phyloP scores from a whole-genome alignment of 1,284 basidiomycete genomes.

The Heterobasidion annosum region DNA sequence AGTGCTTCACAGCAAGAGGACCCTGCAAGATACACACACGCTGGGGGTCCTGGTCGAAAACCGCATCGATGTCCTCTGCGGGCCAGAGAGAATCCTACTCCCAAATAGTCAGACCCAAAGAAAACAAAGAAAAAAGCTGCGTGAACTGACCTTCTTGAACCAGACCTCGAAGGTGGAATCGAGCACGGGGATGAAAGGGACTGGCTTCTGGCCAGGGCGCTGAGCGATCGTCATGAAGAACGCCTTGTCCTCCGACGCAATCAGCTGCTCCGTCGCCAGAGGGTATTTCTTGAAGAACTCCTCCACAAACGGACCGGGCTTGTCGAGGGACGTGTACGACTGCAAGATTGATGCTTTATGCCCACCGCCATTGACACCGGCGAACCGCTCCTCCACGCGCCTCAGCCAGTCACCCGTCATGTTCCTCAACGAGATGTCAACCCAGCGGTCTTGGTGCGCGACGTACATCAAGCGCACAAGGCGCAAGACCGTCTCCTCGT shows the following conservation, averaged over 20 bases:
- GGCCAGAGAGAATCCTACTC: conserved; percentile 92
- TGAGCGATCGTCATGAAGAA: conserved; percentile 95
- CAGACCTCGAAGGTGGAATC: conserved; percentile 93
- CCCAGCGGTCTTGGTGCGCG: conserved; percentile 85
- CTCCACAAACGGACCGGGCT: conserved; percentile 72
- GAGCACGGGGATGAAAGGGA: conserved; percentile 96
- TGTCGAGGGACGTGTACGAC: conserved; percentile 79
- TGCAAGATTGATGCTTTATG: conserved; percentile 85
- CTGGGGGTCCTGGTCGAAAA: conserved; percentile 97
- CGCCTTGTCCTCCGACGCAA: conserved; percentile 92
- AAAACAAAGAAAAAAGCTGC: conserved; percentile 1
- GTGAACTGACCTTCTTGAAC: conserved; percentile 84
- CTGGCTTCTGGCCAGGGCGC: conserved; percentile 95
- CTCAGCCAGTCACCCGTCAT: conserved; percentile 96
- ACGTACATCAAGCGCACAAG: conserved; percentile 95
- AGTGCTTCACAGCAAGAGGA: conserved; percentile 88
- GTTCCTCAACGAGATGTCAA: conserved; percentile 91
- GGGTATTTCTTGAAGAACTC: conserved; percentile 84
- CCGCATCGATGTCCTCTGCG: conserved; percentile 96
- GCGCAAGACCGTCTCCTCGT: conserved; percentile 90
- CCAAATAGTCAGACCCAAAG: conserved; percentile 12
- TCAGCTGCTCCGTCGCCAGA: conserved; percentile 74
- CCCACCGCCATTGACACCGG: conserved; percentile 76
- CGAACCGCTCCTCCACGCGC: conserved; percentile 94
- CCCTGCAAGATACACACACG: conserved; percentile 97